Percentiles rank a stretch among this genome's conserved stretches.
These are phyloP conservation scores for Rhinocladiella similis DNA, from an alignment of 2,329 filamentous ascomycete genomes.

Conservation along the genomic window DNA sequence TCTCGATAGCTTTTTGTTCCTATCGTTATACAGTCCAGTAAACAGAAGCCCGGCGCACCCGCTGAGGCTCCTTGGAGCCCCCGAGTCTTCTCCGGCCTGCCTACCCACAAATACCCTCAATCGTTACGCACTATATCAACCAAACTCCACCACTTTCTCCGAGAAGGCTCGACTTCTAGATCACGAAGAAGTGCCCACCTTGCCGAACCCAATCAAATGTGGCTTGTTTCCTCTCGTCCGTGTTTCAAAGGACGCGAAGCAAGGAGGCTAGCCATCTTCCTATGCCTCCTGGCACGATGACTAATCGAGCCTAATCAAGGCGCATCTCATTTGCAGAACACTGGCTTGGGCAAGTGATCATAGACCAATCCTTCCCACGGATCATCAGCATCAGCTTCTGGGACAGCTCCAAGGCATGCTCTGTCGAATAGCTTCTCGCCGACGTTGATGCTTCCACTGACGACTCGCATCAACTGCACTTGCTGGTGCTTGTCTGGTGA, in stretches of 20 bases:
- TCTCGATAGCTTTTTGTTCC: background rate
- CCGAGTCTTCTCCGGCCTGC: constrained; percentile 11
- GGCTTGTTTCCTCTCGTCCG: background rate
- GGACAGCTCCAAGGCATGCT: constrained; percentile 11
- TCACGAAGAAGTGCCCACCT: too few relatives aligned
- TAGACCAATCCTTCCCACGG: constrained; percentile 19
- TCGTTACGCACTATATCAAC: background rate
- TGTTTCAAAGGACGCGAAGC: background rate
- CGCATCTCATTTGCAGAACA: constrained; percentile 14
- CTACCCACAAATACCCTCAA: too few relatives aligned
- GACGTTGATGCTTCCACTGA: constrained; percentile 23
- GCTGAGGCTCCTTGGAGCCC: background rate
- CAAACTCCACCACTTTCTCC: background rate
- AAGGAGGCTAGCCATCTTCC: too few relatives aligned
- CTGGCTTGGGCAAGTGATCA: constrained; percentile 15
- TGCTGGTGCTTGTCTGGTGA: constrained; percentile 10
- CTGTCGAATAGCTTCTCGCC: constrained; percentile 24
- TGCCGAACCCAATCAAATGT: too few relatives aligned
- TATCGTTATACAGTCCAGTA: too few relatives aligned
- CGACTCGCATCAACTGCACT: constrained; percentile 21
- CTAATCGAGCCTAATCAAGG: background rate
- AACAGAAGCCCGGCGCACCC: too few relatives aligned
- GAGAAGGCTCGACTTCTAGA: too few relatives aligned
- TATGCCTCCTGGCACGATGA: too few relatives aligned
- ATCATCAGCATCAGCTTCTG: constrained; percentile 15